These are phyloP conservation scores for Aspergillus persii DNA, from an alignment of 2,329 filamentous ascomycete species.

Conservation along the genomic window DNA sequence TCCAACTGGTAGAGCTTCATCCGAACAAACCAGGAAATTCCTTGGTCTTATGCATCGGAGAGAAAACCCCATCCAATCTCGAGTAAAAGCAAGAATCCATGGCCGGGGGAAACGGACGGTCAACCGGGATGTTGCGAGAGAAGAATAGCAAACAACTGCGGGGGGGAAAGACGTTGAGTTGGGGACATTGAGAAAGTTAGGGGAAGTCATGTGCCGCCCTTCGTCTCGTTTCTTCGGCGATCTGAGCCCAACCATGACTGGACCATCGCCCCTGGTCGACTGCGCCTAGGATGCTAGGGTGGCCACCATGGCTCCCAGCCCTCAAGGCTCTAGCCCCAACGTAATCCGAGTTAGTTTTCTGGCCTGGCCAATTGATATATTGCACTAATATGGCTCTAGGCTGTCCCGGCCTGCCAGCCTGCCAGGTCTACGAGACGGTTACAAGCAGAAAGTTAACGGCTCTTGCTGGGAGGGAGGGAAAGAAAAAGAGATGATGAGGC, in stretches of 20 bases:
- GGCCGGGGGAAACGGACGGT: neutral
- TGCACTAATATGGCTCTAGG: neutral
- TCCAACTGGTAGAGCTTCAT: slow-evolving; percentile 48
- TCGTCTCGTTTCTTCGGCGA: neutral
- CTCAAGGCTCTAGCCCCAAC: neutral
- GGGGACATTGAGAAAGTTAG: neutral
- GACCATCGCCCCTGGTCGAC: neutral
- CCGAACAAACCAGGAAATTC: slow-evolving; percentile 11
- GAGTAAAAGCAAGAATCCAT: neutral
- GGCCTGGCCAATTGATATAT: neutral
- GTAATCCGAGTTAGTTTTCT: neutral
- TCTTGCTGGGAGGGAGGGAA: neutral
- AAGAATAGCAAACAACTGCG: neutral
- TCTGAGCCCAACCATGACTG: neutral
- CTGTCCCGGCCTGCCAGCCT: neutral
- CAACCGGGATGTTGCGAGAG: neutral
- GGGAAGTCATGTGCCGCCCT: neutral
- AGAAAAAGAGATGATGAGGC: neutral
- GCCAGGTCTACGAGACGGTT: neutral
- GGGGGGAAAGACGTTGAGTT: neutral
- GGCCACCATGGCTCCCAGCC: neutral
- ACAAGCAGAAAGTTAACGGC: neutral
- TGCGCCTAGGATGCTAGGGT: neutral
- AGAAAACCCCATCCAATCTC: neutral
- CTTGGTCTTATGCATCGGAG: neutral